Conservation (phyloP, 164 flowering plant genomes). For the Macadamia integrifolia region DNA sequence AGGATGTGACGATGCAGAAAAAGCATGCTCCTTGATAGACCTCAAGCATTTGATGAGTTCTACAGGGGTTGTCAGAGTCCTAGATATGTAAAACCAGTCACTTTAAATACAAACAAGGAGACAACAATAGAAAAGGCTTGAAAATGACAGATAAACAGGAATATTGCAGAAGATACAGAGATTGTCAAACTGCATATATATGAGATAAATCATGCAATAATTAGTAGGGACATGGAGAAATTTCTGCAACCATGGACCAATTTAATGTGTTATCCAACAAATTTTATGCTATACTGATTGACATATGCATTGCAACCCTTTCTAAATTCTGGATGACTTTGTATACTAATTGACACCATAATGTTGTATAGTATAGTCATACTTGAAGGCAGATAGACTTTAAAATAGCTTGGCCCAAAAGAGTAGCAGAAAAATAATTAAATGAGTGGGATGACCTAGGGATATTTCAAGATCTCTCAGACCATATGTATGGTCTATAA, state of each 20-base stretch:
- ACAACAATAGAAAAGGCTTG: not conserved
- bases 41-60: constrained; percentile 33
- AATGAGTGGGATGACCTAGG: no score
- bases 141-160: not conserved
- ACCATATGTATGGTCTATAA: no score
- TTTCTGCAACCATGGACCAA: not conserved
- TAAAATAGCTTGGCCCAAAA: no score
- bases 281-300: not conserved
- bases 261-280: not conserved
- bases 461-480: no score
- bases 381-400: no score
- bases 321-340: not conserved
- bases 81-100: constrained; percentile 8
- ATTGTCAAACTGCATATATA: not conserved
- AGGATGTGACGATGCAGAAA: constrained; percentile 36
- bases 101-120: not conserved
- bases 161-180: not conserved
- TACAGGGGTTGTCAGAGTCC: constrained; percentile 46
- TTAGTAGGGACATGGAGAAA: not conserved
- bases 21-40: constrained; percentile 38
- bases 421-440: no score
- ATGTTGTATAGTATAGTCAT: no score
- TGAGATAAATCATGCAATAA: not conserved
- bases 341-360: no score
- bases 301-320: not conserved